Base-by-base conservation (phyloP, 495 filamentous ascomycete genomes). In the Pseudomonodictys pantanalensis region DNA sequence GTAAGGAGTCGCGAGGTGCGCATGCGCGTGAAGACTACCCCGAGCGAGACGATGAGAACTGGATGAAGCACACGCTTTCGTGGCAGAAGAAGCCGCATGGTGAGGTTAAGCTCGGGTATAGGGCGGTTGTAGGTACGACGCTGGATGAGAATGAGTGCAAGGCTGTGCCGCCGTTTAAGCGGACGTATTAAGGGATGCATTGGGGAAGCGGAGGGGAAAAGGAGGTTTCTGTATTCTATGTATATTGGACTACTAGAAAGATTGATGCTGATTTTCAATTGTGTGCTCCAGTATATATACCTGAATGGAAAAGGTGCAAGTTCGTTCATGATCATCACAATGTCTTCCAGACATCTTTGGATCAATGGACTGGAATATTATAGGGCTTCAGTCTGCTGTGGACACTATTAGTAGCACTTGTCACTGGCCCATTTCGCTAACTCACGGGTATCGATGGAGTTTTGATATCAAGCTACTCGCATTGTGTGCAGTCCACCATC, bases 41-140 rank as follows among this genome's bases (percentile, higher is more conserved):
- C 30, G 90, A 97, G 0, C 82, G 92, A 77, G 89, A 97, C 70
- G 92, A 97, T 71, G 77, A 82, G 74, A 85, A 93, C 66, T 97
- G 93, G 93, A 97, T 96, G 92, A 97, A 96, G 83, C 92, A 97
- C 81, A 95, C 87, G 32, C 82, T 97, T 62, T 88, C 84, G 66
- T 97, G 85, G 84, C 92, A 97, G 83, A 91, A 90, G 86, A 72
- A 86, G 65, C 69, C 73, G 25, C 73, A 76, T 46, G 65, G 58
- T 10, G 64, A 73, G 53, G 60, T 68, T 2, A 66, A 74, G 26
- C 57, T 76, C 32, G 70, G 71, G 0, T 76, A 74, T 52, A 64
- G 73, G 30, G 58, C 48, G 10, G 73, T 76, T 17, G 52, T 60
- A 7, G 44, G 42, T 15, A 57, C 61, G 18, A 76, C 73, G 53